Evolutionary conservation across 768 basidiomycete species (phyloP).

Genomic region (Pulveroboletus sp.): DNA sequence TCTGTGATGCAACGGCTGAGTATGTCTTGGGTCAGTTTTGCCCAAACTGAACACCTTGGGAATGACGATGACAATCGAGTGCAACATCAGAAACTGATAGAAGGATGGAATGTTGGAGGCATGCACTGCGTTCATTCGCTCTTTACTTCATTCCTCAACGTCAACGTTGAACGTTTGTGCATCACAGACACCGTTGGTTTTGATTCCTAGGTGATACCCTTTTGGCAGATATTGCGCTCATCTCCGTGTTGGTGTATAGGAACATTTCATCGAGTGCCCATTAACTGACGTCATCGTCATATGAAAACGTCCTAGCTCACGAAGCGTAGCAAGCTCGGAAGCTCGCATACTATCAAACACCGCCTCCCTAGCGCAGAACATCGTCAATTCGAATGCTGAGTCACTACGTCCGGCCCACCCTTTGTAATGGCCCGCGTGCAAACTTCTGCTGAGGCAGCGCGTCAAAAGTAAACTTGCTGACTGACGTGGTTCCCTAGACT

Average conservation of each 20-base stretch:
- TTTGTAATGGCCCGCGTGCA: slow-evolving; percentile 49
- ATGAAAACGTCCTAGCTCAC: slow-evolving; percentile 30
- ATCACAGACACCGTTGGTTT: slow-evolving; percentile 68
- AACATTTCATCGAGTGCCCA: slow-evolving; percentile 30
- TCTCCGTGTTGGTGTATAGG: slow-evolving; percentile 52
- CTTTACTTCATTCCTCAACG: neutral
- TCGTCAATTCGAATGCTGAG: slow-evolving; percentile 60
- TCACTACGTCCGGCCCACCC: slow-evolving; percentile 54
- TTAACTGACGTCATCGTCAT: slow-evolving; percentile 7
- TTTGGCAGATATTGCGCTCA: slow-evolving; percentile 12
- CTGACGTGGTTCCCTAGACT: neutral
- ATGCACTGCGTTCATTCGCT: slow-evolving; percentile 19
- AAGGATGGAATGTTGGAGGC: slow-evolving; percentile 82
- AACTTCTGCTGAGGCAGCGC: slow-evolving; percentile 1
- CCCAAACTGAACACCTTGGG: slow-evolving; percentile 68
- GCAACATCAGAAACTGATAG: slow-evolving; percentile 82
- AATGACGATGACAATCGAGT: slow-evolving; percentile 74
- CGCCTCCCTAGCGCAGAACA: slow-evolving; percentile 36
- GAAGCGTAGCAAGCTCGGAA: slow-evolving; percentile 69
- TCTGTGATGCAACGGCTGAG: slow-evolving; percentile 48
- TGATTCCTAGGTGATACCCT: slow-evolving; percentile 47
- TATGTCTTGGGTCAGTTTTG: slow-evolving; percentile 45
- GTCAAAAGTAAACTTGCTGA: slow-evolving; percentile 4
- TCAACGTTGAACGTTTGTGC: neutral
- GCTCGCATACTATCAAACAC: slow-evolving; percentile 33